Conservation (phyloP, 1,284 basidiomycete species). For the Ustilago cynodontis region DNA sequence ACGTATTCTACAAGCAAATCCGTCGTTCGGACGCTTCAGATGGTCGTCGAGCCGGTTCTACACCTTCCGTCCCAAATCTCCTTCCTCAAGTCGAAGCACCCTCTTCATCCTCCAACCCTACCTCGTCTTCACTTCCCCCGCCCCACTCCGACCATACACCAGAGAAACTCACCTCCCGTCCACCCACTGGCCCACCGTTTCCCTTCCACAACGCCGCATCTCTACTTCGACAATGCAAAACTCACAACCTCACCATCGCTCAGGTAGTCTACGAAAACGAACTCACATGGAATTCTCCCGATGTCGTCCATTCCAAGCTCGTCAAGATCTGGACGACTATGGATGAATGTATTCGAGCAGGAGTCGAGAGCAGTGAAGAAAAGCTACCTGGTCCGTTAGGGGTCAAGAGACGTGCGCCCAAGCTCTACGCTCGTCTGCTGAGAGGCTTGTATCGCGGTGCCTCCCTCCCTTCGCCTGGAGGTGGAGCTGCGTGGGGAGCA, state of each 20-base stretch:
- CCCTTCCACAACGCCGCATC: slow-evolving; percentile 85
- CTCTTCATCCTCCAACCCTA: neutral
- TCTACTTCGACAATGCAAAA: slow-evolving; percentile 81
- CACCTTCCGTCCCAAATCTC: slow-evolving; percentile 12
- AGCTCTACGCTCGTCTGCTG: slow-evolving; percentile 81
- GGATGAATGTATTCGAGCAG: slow-evolving; percentile 91
- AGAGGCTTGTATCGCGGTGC: slow-evolving; percentile 75
- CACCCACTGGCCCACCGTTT: slow-evolving; percentile 77
- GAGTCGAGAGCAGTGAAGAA: slow-evolving; percentile 82
- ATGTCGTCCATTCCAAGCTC: slow-evolving; percentile 60
- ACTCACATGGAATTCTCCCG: slow-evolving; percentile 71
- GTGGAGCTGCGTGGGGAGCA: neutral
- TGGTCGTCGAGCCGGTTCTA: slow-evolving; percentile 74
- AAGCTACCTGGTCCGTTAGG: slow-evolving; percentile 84
- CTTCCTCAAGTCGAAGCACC: slow-evolving; percentile 29
- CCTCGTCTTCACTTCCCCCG: neutral
- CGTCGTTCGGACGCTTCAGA: slow-evolving; percentile 82
- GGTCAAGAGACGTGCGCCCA: slow-evolving; percentile 60
- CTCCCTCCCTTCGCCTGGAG: slow-evolving; percentile 13
- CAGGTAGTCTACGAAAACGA: slow-evolving; percentile 93
- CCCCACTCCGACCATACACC: slow-evolving; percentile 4
- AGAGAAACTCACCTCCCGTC: slow-evolving; percentile 25
- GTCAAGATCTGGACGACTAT: slow-evolving; percentile 85
- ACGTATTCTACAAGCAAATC: slow-evolving; percentile 96
- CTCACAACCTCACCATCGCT: slow-evolving; percentile 78